Conservation (phyloP, 2,329 filamentous ascomycete species). For the Cytospora chrysosperma region DNA sequence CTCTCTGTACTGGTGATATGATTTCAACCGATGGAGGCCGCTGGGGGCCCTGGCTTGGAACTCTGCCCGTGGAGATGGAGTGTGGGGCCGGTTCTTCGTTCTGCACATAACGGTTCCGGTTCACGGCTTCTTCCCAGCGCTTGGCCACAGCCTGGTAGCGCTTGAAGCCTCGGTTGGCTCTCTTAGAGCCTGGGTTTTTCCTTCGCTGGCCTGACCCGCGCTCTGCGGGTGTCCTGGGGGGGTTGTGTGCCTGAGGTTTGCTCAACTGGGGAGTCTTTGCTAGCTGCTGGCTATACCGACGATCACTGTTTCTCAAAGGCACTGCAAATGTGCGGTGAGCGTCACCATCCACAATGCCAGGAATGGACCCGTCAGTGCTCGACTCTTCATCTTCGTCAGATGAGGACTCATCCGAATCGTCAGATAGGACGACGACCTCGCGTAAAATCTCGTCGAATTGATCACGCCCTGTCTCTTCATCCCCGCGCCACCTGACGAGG, state of each 20-base stretch:
- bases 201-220: conserved; percentile 23
- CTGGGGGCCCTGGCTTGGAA: conserved; percentile 23
- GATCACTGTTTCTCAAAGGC: background rate
- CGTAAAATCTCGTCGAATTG: conserved; percentile 66
- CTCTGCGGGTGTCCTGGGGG: background rate
- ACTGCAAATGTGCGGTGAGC: background rate
- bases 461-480: conserved; percentile 67
- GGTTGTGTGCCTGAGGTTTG: background rate
- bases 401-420: conserved; percentile 44
- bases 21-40: conserved; percentile 20
- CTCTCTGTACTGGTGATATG: conserved; percentile 17
- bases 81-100: conserved; percentile 3
- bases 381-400: conserved; percentile 39
- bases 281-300: background rate
- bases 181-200: conserved; percentile 33
- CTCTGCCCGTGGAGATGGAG: conserved; percentile 20
- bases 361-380: conserved; percentile 33
- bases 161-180: conserved; percentile 45
- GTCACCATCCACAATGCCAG: background rate
- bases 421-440: conserved; percentile 65
- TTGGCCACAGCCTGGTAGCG: conserved; percentile 41
- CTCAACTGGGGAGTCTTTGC: background rate
- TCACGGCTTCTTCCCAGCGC: conserved; percentile 35
- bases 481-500: conserved; percentile 70
- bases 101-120: conserved; percentile 31